Evolutionary conservation across 148 eudicot genomes (phyloP).

Genomic region (Cornus controversa): DNA sequence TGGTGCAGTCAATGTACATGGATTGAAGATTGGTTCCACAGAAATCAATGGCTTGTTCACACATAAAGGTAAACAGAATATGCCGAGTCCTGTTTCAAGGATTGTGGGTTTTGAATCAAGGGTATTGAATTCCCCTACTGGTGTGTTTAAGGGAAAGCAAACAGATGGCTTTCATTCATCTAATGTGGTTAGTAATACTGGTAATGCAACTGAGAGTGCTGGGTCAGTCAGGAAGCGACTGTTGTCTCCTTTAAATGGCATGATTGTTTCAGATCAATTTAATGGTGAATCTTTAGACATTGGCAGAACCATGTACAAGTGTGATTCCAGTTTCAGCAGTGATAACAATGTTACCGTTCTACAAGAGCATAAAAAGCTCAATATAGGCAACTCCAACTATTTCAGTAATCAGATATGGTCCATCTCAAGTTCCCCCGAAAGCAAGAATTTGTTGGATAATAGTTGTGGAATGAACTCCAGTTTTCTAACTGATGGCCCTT

Average conservation of each 20-base stretch:
- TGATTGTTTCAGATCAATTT: slow-evolving; percentile 33
- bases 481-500: slow-evolving; percentile 57
- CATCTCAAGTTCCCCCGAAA: slow-evolving; percentile 28
- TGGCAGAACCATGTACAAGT: slow-evolving; percentile 17
- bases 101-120: slow-evolving; percentile 60
- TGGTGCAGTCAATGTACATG: slow-evolving; percentile 31
- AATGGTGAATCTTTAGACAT: slow-evolving; percentile 45
- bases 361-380: slow-evolving; percentile 42
- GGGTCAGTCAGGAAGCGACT: slow-evolving; percentile 45
- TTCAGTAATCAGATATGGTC: slow-evolving; percentile 29
- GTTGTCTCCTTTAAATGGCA: slow-evolving; percentile 54
- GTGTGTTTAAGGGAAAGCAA: slow-evolving; percentile 17
- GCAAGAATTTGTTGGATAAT: slow-evolving; percentile 24
- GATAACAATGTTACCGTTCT: slow-evolving; percentile 22
- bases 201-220: slow-evolving; percentile 26
- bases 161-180: slow-evolving; percentile 23
- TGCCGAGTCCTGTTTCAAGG: slow-evolving; percentile 51
- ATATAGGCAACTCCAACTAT: slow-evolving; percentile 33
- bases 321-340: slow-evolving; percentile 1
- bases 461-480: slow-evolving; percentile 21
- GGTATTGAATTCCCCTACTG: slow-evolving; percentile 18
- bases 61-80: slow-evolving; percentile 28
- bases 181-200: slow-evolving; percentile 17
- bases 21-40: slow-evolving; percentile 19
- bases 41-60: slow-evolving; percentile 26